Base-by-base conservation (phyloP, 179 eudicot species). In the Corrigiola litoralis region DNA sequence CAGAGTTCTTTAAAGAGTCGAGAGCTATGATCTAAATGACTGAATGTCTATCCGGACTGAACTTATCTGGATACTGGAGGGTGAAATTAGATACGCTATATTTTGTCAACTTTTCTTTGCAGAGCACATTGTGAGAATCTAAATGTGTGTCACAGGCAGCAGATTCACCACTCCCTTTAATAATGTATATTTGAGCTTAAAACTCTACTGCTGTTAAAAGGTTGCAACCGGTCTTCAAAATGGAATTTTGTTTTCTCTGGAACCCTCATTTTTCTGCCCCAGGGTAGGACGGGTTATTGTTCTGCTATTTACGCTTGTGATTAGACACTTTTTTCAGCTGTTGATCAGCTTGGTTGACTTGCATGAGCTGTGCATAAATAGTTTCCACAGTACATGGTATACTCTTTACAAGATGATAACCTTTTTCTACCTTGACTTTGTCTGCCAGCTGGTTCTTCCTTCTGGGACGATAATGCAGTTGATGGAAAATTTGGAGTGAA, bases 371-470 rank as follows among this genome's bases (percentile, higher is more conserved):
- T 51, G 28, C 46, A 13, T 51, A 20, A 27, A 34, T 38, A 31
- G 28, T 21, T 29, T 58, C 50, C 45, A 6, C n/a, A n/a, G 32
- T 2, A 12, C 16, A 34, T n/a, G 2, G 17, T n/a, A 14, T 11
- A 27, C 69, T 24, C n/a, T 44, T 25, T 27, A 20, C 16, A 69
- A 42, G 48, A 29, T 41, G 37, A 69, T 25, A 53, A 61, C 54
- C 34, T 51, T 65, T 46, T 55, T 41, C 29, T 36, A 34, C 11
- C 18, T 57, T 18, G 40, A 46, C n/a, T n/a, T 29, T 27, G 21
- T 59, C 7, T 79, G 41, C 54, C 77, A 71, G 85, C 46, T 60
- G 63, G 36, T 18, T 59, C 79, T 54, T n/a, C 65, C 36, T 78
- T 77, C 68, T 68, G 72, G 61, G 77, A 73, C 37, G 65, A 67